Conservation (phyloP, 2,329 filamentous ascomycete species). For the Fusarium anguioides region DNA sequence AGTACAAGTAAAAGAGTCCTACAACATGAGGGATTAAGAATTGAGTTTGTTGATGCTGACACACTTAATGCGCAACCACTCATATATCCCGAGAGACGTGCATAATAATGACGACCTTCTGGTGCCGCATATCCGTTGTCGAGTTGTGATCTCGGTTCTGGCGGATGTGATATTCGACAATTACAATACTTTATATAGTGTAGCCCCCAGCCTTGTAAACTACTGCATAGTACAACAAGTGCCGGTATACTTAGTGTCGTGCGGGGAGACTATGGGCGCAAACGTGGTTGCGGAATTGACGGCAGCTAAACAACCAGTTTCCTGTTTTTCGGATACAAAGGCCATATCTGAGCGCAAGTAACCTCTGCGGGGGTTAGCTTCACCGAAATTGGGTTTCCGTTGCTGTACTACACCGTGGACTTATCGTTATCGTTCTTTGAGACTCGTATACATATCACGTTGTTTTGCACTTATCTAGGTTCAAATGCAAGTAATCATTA, state of each 20-base stretch:
- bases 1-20: neutral
- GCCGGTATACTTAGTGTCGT: neutral
- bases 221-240: neutral
- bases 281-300: neutral
- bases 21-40: conserved; percentile 9
- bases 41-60: neutral
- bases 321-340: neutral
- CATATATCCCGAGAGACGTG: neutral
- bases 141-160: conserved; percentile 18
- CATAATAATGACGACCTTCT: conserved; percentile 12
- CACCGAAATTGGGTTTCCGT: too few species aligned
- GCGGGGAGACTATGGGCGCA: neutral
- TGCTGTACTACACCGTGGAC: too few species aligned
- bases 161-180: conserved; percentile 9
- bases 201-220: neutral
- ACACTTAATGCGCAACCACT: neutral
- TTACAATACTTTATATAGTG: conserved; percentile 3
- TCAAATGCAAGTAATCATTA: too few species aligned
- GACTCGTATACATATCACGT: too few species aligned
- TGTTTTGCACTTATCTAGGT: too few species aligned
- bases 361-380: too few species aligned
- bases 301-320: neutral
- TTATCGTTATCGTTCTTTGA: too few species aligned
- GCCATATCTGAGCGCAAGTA: too few species aligned
- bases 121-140: neutral